Conservation (phyloP, 768 basidiomycete genomes). For the Neoboletus subvelutipes region DNA sequence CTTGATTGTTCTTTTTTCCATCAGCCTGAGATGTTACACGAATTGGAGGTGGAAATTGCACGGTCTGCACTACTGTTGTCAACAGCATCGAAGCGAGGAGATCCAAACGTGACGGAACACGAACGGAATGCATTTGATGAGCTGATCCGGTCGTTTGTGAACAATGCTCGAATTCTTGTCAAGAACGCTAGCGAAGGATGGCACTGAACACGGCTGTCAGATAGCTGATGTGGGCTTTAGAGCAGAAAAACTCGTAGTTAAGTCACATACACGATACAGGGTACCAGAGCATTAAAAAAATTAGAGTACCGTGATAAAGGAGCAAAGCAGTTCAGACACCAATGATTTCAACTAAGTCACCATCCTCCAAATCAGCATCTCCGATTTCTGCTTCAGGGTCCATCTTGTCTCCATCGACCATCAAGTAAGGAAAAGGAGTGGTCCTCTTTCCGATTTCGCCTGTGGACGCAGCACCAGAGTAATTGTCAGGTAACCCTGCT, state of each 20-base stretch:
- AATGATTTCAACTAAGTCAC: constrained; percentile 74
- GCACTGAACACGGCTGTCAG: constrained; percentile 23
- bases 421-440: constrained; percentile 36
- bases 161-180: constrained; percentile 86
- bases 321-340: constrained; percentile 41
- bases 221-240: neutral
- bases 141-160: constrained; percentile 88
- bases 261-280: constrained; percentile 1
- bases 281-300: constrained; percentile 14
- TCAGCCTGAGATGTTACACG: constrained; percentile 68
- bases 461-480: constrained; percentile 38
- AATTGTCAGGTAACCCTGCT: constrained; percentile 57
- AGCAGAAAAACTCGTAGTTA: constrained; percentile 2
- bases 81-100: constrained; percentile 67
- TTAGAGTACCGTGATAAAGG: constrained; percentile 8
- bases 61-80: constrained; percentile 69
- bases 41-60: constrained; percentile 87
- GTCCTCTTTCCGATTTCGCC: constrained; percentile 34
- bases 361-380: constrained; percentile 72
- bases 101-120: constrained; percentile 55
- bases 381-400: constrained; percentile 59
- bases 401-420: constrained; percentile 73
- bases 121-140: constrained; percentile 85
- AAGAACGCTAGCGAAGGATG: constrained; percentile 67
- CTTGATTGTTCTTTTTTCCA: constrained; percentile 3